These are phyloP conservation scores for Tolypocladium cylindrosporum DNA, from an alignment of 2,329 filamentous ascomycete species.

Conservation along the genomic window DNA sequence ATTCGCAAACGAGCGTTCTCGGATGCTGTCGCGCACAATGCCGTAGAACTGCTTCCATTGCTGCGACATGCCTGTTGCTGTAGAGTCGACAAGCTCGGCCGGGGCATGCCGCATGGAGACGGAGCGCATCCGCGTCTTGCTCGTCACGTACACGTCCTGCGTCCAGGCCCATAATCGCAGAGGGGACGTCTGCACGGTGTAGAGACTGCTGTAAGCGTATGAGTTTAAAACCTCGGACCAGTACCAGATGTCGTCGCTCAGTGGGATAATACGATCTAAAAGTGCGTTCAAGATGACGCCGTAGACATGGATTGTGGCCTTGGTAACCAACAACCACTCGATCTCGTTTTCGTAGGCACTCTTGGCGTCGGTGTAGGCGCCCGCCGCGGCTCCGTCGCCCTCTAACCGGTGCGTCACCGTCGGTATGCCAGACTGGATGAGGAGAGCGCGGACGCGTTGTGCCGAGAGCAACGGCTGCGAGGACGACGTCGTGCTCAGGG, in stretches of 20 bases:
- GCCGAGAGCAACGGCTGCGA: constrained; percentile 52
- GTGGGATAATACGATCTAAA: constrained; percentile 69
- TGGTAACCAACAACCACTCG: constrained; percentile 84
- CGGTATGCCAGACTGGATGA: constrained; percentile 52
- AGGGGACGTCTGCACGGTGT: constrained; percentile 80
- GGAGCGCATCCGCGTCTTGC: constrained; percentile 31
- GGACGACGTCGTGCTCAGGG: constrained; percentile 59
- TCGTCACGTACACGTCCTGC: constrained; percentile 59
- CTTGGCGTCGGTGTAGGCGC: constrained; percentile 18
- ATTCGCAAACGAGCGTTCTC: constrained; percentile 60
- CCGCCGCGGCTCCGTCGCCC: constrained; percentile 20
- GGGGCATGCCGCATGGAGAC: constrained; percentile 17
- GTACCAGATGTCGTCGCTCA: constrained; percentile 87
- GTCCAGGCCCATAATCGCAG: constrained; percentile 62
- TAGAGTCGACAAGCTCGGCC: constrained; percentile 23
- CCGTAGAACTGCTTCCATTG: constrained; percentile 66
- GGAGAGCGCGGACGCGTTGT: constrained; percentile 47
- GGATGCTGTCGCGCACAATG: constrained; percentile 66
- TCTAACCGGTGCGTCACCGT: constrained; percentile 21
- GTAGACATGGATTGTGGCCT: constrained; percentile 85
- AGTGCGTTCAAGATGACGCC: constrained; percentile 69
- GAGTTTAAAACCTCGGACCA: constrained; percentile 86
- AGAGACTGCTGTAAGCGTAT: constrained; percentile 67
- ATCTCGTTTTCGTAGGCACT: constrained; percentile 63
- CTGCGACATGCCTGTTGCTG: constrained; percentile 30